Base-by-base conservation (phyloP, 2,329 filamentous ascomycete species). In the Aspergillus pseudoterreus region DNA sequence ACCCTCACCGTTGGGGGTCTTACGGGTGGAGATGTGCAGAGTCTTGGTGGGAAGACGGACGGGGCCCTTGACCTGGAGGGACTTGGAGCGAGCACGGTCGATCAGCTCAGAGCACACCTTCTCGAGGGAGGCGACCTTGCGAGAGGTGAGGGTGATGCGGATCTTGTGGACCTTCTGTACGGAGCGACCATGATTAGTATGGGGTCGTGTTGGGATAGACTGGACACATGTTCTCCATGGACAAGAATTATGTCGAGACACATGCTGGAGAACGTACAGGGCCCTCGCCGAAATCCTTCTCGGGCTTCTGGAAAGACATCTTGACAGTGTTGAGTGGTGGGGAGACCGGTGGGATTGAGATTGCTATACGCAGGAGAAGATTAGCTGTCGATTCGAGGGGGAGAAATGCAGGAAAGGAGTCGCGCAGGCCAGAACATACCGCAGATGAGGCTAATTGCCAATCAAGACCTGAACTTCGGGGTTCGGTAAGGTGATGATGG, bases 1-100 rank as follows among this genome's bases (percentile, higher is more conserved):
- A 81, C 94, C 94, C 86, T 99, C 94, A 88, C 94, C 94, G 81
- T 89, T 94, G 76, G 94, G 94, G 63, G 94, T 97, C 88, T 99
- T 99, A 74, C 94, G 88, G 83, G 94, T 96, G 75, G 89, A 90
- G 83, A 96, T 85, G 84, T 94, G 90, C 71, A 97, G 85, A 76
- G 85, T 90, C 87, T 96, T 96, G 82, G 92, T 96, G 70, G 94
- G 91, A 71, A 96, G 88, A 73, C 92, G 91, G 78, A 97, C 92
- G 75, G 92, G 91, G 72, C 94, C 92, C 88, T 97, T 97, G 82
- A 95, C 90, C 75, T 88, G 88, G 72, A 99, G 89, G 75, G 95
- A 91, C 92, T 99, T 99, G 82, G 82, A 86, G 84, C 95, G 95
- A 73, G 94, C 91, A 74, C 94, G 92, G 81, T 99, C 94, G 76